Conservation (phyloP, 192 early-diverging fungal species). For the Podila verticillata region DNA sequence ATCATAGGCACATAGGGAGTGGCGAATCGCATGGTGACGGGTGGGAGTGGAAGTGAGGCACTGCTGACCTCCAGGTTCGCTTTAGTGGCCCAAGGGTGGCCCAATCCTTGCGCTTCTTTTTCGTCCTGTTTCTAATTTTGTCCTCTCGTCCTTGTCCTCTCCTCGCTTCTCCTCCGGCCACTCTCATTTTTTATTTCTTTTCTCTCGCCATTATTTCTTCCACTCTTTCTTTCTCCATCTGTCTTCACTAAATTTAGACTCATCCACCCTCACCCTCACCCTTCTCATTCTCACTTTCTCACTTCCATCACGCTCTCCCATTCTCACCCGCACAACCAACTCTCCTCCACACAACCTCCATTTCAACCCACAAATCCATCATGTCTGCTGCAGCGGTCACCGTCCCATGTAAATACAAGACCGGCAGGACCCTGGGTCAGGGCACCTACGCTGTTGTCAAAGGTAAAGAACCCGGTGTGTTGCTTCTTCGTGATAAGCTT, state of each 20-base stretch:
- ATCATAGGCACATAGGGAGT: too few relatives aligned
- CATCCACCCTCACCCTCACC: not conserved
- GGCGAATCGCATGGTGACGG: too few relatives aligned
- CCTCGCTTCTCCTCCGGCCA: not conserved
- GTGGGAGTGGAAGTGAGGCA: too few relatives aligned
- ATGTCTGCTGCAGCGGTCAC: slow-evolving; percentile 26
- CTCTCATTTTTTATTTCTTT: not conserved
- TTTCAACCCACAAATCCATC: not conserved
- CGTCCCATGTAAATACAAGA: slow-evolving; percentile 72
- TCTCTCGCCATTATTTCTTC: not conserved
- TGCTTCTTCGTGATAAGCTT: too few relatives aligned
- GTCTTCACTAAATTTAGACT: not conserved
- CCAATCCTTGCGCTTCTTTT: too few relatives aligned
- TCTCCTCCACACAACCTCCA: not conserved
- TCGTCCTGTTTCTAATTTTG: not conserved
- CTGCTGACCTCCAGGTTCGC: too few relatives aligned
- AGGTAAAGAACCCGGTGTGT: slow-evolving; percentile 44
- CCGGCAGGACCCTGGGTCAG: slow-evolving; percentile 70
- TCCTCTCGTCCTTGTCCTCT: not conserved
- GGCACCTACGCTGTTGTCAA: slow-evolving; percentile 77
- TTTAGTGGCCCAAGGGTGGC: too few relatives aligned
- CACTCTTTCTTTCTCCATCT: not conserved
- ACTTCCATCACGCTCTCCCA: not conserved
- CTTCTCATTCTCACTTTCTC: not conserved
- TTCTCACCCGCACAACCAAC: slow-evolving; percentile 6